phyloP scores from a whole-genome alignment of 257 asterid genomes.

The Ajuga chamaepitys region DNA sequence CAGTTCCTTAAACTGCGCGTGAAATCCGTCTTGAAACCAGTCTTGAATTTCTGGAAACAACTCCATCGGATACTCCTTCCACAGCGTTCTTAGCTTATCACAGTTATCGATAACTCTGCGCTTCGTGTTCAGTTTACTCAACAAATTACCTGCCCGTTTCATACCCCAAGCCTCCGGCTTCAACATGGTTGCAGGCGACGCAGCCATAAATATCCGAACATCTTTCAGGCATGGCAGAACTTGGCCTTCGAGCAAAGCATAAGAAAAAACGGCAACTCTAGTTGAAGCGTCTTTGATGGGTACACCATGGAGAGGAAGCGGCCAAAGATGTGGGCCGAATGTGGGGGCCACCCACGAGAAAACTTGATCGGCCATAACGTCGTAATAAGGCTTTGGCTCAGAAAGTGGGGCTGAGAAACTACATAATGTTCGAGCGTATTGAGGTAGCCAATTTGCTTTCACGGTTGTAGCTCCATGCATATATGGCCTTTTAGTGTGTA shows the following conservation, averaged over 20 bases:
- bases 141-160: conserved; percentile 59
- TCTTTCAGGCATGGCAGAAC: conserved; percentile 68
- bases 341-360: conserved; percentile 61
- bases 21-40: conserved; percentile 70
- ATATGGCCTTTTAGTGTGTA: conserved; percentile 66
- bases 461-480: conserved; percentile 80
- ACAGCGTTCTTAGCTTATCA: conserved; percentile 35
- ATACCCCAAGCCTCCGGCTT: conserved; percentile 67
- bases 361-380: conserved; percentile 48
- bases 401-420: conserved; percentile 71
- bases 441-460: conserved; percentile 62
- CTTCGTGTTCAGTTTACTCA: conserved; percentile 37
- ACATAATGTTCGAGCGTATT: conserved; percentile 54
- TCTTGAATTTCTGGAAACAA: conserved; percentile 47
- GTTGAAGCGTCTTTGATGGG: conserved; percentile 42
- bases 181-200: conserved; percentile 60
- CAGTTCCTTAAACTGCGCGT: conserved; percentile 29
- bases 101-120: conserved; percentile 44
- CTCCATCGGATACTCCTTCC: conserved; percentile 46
- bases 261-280: conserved; percentile 54
- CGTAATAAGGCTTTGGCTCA: conserved; percentile 71
- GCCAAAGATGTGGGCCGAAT: conserved; percentile 78
- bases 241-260: conserved; percentile 62
- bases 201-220: conserved; percentile 42
- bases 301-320: conserved; percentile 52